These are phyloP conservation scores for Tuber calosporum DNA, from an alignment of 495 filamentous ascomycete species.

Conservation along the genomic window DNA sequence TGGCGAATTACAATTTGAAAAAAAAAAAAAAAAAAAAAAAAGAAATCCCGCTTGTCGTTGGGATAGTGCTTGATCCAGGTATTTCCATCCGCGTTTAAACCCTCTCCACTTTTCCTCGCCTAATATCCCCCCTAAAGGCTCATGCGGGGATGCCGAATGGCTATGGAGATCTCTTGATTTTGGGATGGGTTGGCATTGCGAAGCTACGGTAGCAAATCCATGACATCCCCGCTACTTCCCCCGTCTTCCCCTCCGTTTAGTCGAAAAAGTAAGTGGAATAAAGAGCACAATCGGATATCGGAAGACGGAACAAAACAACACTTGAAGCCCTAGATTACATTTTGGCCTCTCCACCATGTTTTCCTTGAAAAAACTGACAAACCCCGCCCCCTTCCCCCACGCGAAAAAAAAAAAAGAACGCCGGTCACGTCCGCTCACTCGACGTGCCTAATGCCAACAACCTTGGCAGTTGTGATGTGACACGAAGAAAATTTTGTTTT, in stretches of 20 bases:
- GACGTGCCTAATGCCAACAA: not conserved
- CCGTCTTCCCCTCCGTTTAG: not conserved
- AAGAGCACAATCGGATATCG: not conserved
- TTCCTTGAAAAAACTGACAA: no score
- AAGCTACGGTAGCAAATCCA: not conserved
- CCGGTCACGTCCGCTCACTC: constrained; percentile 2
- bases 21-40: not conserved
- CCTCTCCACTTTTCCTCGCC: not conserved
- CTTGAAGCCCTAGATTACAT: not conserved
- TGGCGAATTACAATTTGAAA: not conserved
- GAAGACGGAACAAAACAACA: not conserved
- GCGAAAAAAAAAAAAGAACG: not conserved
- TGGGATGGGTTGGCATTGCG: not conserved
- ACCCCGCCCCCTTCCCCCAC: not conserved
- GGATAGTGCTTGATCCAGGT: not conserved
- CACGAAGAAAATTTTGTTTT: not conserved
- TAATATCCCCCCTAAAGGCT: not conserved
- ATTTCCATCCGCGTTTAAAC: not conserved
- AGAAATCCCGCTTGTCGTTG: not conserved
- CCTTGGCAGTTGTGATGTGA: not conserved
- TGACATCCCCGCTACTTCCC: not conserved
- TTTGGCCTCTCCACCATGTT: not conserved
- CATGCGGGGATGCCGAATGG: not conserved
- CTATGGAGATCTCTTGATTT: not conserved
- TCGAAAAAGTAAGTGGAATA: not conserved